Percentiles rank a stretch among this genome's conserved stretches.
Evolutionary conservation across 345 rosid genomes (phyloP).

Genomic region (Eutrema japonicum): DNA sequence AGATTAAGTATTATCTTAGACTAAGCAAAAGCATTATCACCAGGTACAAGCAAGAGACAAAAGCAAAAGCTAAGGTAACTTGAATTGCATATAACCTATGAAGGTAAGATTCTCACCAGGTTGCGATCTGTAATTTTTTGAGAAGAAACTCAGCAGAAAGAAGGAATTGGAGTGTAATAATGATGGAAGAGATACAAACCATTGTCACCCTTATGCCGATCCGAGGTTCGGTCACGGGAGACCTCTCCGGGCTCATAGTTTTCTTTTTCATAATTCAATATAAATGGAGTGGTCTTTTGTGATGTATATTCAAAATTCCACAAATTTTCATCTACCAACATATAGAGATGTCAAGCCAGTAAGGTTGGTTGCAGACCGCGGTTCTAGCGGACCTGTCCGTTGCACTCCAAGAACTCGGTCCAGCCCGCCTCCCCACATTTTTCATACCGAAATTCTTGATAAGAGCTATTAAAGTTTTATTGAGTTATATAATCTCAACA

Average conservation of each 20-base stretch:
- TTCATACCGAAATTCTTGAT: too few species aligned
- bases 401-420: too few species aligned
- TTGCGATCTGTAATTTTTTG: slow-evolving; percentile 42
- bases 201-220: slow-evolving; percentile 46
- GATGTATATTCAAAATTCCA: background rate
- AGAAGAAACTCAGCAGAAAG: background rate
- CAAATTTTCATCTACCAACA: background rate
- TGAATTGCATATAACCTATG: slow-evolving; percentile 15
- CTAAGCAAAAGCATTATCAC: background rate
- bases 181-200: slow-evolving; percentile 52
- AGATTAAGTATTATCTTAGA: background rate
- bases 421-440: too few species aligned
- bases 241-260: slow-evolving; percentile 50
- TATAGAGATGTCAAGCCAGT: too few species aligned
- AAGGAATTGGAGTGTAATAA: background rate
- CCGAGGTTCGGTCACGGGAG: slow-evolving; percentile 47
- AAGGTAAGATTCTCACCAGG: slow-evolving; percentile 36
- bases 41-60: background rate
- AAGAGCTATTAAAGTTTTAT: too few species aligned
- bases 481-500: too few species aligned
- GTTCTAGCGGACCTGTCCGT: too few species aligned
- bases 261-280: slow-evolving; percentile 15
- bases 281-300: background rate
- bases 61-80: background rate
- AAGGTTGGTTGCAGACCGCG: too few species aligned